Base-by-base conservation (phyloP, 371 early-diverging fungal species). In the Zopfochytrium polystomum region DNA sequence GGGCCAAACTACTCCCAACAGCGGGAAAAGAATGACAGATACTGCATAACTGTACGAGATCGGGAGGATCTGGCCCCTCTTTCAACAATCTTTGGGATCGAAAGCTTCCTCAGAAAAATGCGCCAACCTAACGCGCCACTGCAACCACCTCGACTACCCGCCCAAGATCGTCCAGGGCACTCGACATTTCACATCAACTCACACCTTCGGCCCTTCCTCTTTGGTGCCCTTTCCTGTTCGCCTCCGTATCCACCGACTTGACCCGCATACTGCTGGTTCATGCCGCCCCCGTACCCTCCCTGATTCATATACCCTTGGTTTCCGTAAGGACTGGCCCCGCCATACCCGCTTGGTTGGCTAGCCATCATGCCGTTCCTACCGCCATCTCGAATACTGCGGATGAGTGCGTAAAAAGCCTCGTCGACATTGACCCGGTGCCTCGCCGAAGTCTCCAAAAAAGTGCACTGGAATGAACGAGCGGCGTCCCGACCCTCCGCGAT, bases 401-500 rank as follows among this genome's bases (percentile, higher is more conserved):
- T 30, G 32, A 31, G 11, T 23, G 18, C 52, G 32, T 23, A 54
- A 54, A 11, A 20, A 31, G 45, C 20, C 22, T n/a, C 74, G 56
- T 81, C 72, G 33, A 87, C 84, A 64, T 87, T 85, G 32, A 73
- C 58, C 33, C 78, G 73, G 2, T 73, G 74, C 51, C 77, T 72
- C 26, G 85, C 86, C 43, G 75, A 76, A 26, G 84, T 80, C 65
- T 85, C 86, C 34, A 81, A 70, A 55, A 80, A 81, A 26, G 73
- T 72, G 56, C 75, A 71, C 2, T 59, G 49, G 32, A 71, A 64
- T 62, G 53, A 54, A 29, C 74, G 51, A 4, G 85, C 83, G 49
- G 75, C 62, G 25, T 75, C 67, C 45, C 58, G 65, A 2, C 94
- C 98, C 65, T 92, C 91, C 66, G 67, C 72, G 31, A 52, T 61